Conservation (phyloP, 1,139 yeast genomes). For the Pichia norvegensis region DNA sequence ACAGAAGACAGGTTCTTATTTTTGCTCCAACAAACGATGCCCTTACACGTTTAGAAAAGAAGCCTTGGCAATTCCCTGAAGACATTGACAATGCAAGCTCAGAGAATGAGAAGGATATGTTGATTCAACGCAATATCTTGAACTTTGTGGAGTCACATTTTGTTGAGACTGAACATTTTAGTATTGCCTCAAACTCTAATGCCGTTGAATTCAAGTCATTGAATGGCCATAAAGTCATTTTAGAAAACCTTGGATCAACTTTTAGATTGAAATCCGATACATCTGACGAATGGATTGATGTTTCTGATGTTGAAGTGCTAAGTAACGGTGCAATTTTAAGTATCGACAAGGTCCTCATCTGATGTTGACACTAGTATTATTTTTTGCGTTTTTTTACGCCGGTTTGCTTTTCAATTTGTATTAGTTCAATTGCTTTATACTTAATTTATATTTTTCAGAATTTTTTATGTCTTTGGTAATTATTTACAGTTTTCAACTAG, state of each 20-base stretch:
- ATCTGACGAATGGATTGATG: conserved; percentile 33
- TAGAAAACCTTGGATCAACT: conserved; percentile 36
- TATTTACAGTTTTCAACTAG: not conserved
- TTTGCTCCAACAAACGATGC: conserved; percentile 60
- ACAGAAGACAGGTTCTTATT: conserved; percentile 32
- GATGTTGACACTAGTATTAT: not conserved
- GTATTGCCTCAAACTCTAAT: conserved; percentile 17
- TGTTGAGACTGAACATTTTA: conserved; percentile 27
- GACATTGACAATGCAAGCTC: conserved; percentile 24
- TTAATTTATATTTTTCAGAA: not conserved
- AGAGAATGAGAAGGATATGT: conserved; percentile 30
- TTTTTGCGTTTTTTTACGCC: not conserved
- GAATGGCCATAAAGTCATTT: conserved; percentile 37
- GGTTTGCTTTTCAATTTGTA: not conserved
- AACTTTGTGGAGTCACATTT: conserved; percentile 51
- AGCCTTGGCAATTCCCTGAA: conserved; percentile 68
- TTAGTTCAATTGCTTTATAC: not conserved
- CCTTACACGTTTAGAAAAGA: conserved; percentile 31
- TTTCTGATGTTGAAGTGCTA: conserved; percentile 38
- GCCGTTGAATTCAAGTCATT: conserved; percentile 31
- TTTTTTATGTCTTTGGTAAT: not conserved
- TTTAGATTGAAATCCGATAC: conserved; percentile 34
- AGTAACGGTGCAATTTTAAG: conserved; percentile 55
- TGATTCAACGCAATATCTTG: conserved; percentile 39
- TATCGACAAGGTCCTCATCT: conserved; percentile 27